Evolutionary conservation across 441 rosid species (phyloP), one percentile per base, ranked within the genome.

Genomic region (Populus hybrid): DNA sequence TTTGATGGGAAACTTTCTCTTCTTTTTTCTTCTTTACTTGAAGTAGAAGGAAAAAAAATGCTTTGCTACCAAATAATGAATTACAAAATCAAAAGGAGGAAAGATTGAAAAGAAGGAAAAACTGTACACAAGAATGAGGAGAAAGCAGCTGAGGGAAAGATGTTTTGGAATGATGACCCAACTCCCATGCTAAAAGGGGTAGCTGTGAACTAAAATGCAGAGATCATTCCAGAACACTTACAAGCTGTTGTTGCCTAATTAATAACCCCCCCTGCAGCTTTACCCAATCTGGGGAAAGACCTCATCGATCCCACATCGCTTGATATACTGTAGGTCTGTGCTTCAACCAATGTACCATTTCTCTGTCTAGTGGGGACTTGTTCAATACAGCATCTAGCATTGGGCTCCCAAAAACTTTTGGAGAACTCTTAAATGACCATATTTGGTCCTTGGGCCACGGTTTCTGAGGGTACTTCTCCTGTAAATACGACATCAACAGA

Each of bases 401-500:
- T 20, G 99, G 99, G 87, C 99, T 94, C 69, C 99, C 99, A 42
- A 89, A 83, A 42, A 93, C 84, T 77, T 85, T 84, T 0, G 92
- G 91, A 21, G 73, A 26, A 53, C 76, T 82, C 84, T 90, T 91
- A 81, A 93, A 94, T 26, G 90, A 84, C 99, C 99, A 97, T 84
- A 94, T 94, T 78, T 88, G 91, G 78, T 97, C 98, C 88, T 89
- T 91, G 4, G 99, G 97, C 99, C 99, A 97, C 1, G 95, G 88
- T 85, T 84, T 92, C 82, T 97, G 99, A 1, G 95, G 88, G 71
- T 88, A 97, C 82, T 92, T 97, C 78, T 88, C 95, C 99, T 97
- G 87, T 26, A 79, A 59, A 79, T 18, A 77, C n/a, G 69, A 35
- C 23, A 30, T 10, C 5, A 16, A 24, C 73, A 24, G 16, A 50